Evolutionary conservation across 106 monocot genomes (phyloP).

Genomic region (Dendrobium officinale): DNA sequence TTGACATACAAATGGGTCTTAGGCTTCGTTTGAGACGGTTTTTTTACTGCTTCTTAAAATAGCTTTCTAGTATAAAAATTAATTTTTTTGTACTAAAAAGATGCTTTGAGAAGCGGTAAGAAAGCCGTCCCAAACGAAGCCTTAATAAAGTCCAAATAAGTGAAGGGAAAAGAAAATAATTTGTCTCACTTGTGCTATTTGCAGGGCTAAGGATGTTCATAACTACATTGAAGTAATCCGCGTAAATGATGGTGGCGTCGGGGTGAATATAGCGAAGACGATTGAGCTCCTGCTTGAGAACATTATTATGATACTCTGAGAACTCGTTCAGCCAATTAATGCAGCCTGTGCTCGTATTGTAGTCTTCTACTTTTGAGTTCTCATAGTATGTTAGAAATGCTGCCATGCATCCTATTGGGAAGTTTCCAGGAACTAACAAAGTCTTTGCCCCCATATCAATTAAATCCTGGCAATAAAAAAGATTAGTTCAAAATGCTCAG

Average conservation of each 20-base stretch:
- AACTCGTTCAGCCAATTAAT: slow-evolving; percentile 49
- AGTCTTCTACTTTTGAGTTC: slow-evolving; percentile 22
- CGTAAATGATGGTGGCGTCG: slow-evolving; percentile 50
- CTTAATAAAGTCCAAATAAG: background rate
- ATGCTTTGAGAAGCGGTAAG: no score
- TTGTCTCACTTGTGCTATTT: background rate
- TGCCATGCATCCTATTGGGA: slow-evolving; percentile 50
- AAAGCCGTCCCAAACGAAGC: no score
- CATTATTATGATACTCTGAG: slow-evolving; percentile 26
- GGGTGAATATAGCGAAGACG: slow-evolving; percentile 25
- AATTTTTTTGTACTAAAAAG: no score
- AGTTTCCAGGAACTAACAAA: slow-evolving; percentile 47
- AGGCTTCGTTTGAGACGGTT: no score
- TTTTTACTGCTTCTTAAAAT: no score
- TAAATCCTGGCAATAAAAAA: slow-evolving; percentile 13
- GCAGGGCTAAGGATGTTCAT: slow-evolving; percentile 14
- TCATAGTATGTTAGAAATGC: slow-evolving; percentile 15
- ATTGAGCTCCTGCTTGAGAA: slow-evolving; percentile 24
- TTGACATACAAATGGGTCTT: no score
- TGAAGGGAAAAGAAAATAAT: background rate
- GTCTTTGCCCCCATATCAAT: slow-evolving; percentile 46
- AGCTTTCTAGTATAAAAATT: no score
- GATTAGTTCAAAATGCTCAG: background rate
- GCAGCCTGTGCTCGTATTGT: slow-evolving; percentile 42
- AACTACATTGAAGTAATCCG: slow-evolving; percentile 43